Evolutionary conservation across 192 early-diverging fungal genomes (phyloP), one percentile per base, ranked within the genome.

Genomic region (Entomortierella chlamydospora): DNA sequence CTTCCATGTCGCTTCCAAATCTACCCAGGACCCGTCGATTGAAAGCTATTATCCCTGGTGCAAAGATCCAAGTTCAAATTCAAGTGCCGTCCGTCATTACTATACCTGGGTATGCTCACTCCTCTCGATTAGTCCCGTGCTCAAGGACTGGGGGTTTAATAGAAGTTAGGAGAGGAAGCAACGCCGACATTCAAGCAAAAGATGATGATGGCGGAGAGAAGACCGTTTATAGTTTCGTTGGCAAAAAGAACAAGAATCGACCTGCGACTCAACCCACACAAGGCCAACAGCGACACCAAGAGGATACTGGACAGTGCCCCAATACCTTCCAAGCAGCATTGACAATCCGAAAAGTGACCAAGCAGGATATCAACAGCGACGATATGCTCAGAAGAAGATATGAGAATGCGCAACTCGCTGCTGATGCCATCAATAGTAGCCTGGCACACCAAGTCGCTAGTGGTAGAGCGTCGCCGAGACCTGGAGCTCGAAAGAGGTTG

Each of bases 1-100:
- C 73, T 6, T 64, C 56, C 23, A 78, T 78, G 73, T 68, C 73
- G 1, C 61, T 78, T 0, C 73, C 73, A 0, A 78, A 45, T 17
- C 34, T 78, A 37, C 73, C 73, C 0, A 67, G 60, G 15, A 79
- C 76, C 17, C 61, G 76, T 31, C 55, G 63, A 4, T 26, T 79
- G 2, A 79, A 79, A 63, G 76, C 76, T 31, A 66, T 79, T 22
- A 79, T 79, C 28, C 76, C 76, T 11, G 68, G 76, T 33, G 76
- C 76, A n/a, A 58, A 34, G 22, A 60, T 79, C 7, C 76, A 79
- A 41, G 76, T 79, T 15, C 68, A 70, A 20, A 66, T 79, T 47
- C 68, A 79, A 56, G 56, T 79, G n/a, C 76, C 76, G 22, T 66
- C 68, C 1, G 53, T 70, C 6, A 61, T 79, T 39, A 47, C 61